Evolutionary conservation across 768 basidiomycete genomes (phyloP).

Genomic region (Tricholoma sp.): DNA sequence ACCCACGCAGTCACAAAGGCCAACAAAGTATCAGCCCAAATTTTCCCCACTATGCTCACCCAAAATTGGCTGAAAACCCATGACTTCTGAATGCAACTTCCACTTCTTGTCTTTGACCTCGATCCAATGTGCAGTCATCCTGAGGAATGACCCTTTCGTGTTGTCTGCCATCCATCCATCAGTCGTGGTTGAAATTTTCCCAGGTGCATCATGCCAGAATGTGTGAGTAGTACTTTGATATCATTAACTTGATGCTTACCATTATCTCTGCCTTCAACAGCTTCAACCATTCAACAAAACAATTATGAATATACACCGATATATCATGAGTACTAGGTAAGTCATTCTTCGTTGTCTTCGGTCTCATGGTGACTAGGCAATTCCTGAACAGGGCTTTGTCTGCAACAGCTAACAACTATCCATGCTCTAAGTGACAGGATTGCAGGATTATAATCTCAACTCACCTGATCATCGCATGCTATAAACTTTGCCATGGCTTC

Average conservation of each 20-base stretch:
- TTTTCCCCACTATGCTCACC: not conserved
- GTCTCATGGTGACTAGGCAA: slow-evolving; percentile 1
- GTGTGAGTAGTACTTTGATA: not conserved
- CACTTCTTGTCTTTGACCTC: slow-evolving; percentile 5
- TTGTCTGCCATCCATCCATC: slow-evolving; percentile 17
- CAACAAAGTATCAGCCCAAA: not conserved
- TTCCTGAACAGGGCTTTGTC: slow-evolving; percentile 1
- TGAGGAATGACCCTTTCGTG: slow-evolving; percentile 8
- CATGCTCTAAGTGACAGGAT: not conserved
- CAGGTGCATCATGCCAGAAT: not conserved
- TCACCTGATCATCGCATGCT: slow-evolving; percentile 12
- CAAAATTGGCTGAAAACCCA: not conserved
- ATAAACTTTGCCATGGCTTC: slow-evolving; percentile 5
- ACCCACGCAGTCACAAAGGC: not conserved
- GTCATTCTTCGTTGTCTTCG: not conserved
- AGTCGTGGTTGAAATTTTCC: slow-evolving; percentile 7
- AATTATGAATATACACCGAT: slow-evolving; percentile 10
- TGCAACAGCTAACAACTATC: not conserved
- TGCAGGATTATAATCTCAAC: not conserved
- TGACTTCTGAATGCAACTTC: not conserved
- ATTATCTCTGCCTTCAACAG: slow-evolving; percentile 7
- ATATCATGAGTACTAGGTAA: slow-evolving; percentile 6
- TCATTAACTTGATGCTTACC: not conserved
- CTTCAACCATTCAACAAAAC: slow-evolving; percentile 7
- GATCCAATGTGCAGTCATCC: slow-evolving; percentile 21